A percentile compares a stretch with the other conserved stretches of the same genome.
Conservation (phyloP, 2,329 filamentous ascomycete species). For the Aspergillus sojae region DNA sequence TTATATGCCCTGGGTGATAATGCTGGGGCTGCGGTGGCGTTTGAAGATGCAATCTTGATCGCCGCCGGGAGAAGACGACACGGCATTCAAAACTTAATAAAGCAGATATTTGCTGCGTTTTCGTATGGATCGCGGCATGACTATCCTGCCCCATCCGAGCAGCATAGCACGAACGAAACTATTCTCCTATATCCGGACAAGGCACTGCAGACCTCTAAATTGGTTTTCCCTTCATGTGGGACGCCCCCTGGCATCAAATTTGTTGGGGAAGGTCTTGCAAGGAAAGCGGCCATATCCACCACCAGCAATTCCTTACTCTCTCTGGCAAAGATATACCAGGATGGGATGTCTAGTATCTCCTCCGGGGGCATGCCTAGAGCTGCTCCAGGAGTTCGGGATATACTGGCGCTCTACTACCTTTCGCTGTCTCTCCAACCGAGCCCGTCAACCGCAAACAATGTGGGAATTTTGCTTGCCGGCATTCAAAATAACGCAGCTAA, state of each 20-base stretch:
- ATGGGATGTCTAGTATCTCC: conserved; percentile 80
- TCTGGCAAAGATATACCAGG: conserved; percentile 95
- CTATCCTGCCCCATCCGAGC: conserved; percentile 39
- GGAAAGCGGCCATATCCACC: conserved; percentile 81
- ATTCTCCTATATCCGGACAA: conserved; percentile 81
- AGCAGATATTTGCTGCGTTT: conserved; percentile 73
- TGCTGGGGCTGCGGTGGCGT: conserved; percentile 77
- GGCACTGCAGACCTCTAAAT: conserved; percentile 77
- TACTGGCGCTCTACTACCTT: conserved; percentile 91
- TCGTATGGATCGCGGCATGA: conserved; percentile 49
- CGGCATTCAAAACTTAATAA: conserved; percentile 77
- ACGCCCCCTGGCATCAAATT: conserved; percentile 78
- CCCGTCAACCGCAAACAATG: conserved; percentile 96
- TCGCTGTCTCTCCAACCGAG: conserved; percentile 93
- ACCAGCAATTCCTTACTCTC: conserved; percentile 95
- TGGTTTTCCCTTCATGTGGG: conserved; percentile 77
- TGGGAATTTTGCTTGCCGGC: conserved; percentile 93
- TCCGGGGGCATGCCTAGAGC: conserved; percentile 59
- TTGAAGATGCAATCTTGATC: conserved; percentile 92
- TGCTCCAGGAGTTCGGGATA: conserved; percentile 81
- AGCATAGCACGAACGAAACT: conserved; percentile 54
- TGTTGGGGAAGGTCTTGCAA: conserved; percentile 70
- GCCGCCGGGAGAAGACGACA: conserved; percentile 72
- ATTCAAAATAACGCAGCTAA: conserved; percentile 71
- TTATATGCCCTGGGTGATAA: conserved; percentile 88